Percentiles rank a stretch among this genome's conserved stretches.
phyloP scores from a whole-genome alignment of 2,329 filamentous ascomycete genomes.

The Colletotrichum tropicicola region DNA sequence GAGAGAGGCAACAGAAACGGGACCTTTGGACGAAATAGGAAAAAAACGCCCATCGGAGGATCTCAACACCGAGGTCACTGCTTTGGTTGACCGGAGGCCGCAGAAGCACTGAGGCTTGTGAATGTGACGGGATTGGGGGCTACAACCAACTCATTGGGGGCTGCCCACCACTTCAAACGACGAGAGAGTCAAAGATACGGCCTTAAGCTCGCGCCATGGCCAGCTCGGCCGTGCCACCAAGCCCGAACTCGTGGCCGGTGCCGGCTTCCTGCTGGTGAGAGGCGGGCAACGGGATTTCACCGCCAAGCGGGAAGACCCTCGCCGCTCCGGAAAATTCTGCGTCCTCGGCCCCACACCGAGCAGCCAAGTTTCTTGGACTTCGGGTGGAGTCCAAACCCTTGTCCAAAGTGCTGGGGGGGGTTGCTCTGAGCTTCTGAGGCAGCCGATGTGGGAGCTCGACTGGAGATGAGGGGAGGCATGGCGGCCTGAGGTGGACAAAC shows the following conservation, averaged over 20 bases:
- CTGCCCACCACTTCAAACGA: no score
- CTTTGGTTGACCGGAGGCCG: no score
- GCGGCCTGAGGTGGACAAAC: not conserved
- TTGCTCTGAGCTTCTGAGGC: conserved; percentile 9
- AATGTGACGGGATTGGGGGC: no score
- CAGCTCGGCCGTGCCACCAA: not conserved
- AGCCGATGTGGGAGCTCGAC: conserved; percentile 1
- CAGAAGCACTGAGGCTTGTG: no score
- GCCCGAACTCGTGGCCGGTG: not conserved
- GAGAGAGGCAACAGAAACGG: not conserved
- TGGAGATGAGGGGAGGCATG: not conserved
- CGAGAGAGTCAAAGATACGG: no score
- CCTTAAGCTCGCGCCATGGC: no score
- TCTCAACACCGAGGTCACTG: no score
- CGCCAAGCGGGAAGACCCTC: conserved; percentile 7
- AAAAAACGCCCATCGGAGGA: not conserved
- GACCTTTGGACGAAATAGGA: not conserved
- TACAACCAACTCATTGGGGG: no score
- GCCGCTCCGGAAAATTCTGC: conserved; percentile 28
- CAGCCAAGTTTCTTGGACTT: conserved; percentile 16
- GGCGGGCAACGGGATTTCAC: not conserved
- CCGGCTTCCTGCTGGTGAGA: not conserved
- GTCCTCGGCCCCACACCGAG: conserved; percentile 20
- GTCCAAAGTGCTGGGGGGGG: no score
- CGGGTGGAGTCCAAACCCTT: conserved; percentile 8